Evolutionary conservation across 306 rosid genomes (phyloP).

Genomic region (Biancaea sappan): DNA sequence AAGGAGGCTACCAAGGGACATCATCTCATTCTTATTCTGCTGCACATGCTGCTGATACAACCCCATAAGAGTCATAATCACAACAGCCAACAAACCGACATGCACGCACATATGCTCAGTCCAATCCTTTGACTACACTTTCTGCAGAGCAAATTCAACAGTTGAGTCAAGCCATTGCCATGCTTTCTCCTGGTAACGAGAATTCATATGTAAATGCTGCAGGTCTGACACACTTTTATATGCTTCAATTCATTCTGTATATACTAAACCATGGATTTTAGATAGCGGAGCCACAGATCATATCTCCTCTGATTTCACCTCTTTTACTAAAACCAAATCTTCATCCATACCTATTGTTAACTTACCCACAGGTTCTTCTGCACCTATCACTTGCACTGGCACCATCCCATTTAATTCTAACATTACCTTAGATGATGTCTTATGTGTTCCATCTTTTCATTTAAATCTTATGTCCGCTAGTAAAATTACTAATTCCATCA

Average conservation of each 20-base stretch:
- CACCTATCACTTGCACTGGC: no score
- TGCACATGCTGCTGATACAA: background rate
- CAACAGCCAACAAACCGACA: background rate
- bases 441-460: background rate
- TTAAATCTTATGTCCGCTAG: background rate
- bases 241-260: background rate
- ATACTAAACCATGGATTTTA: no score
- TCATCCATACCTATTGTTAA: no score
- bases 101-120: background rate
- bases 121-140: background rate
- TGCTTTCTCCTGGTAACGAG: background rate
- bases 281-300: no score
- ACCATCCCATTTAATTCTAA: no score
- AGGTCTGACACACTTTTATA: background rate
- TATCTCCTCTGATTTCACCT: no score
- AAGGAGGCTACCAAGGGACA: no score
- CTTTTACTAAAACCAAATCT: no score
- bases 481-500: background rate
- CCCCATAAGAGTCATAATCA: background rate
- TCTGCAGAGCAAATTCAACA: no score
- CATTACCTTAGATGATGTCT: background rate
- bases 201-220: background rate
- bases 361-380: no score
- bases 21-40: background rate
- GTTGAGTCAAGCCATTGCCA: background rate